These are phyloP conservation scores for Hysterangium stoloniferum DNA, from an alignment of 768 basidiomycete genomes.

Conservation along the genomic window DNA sequence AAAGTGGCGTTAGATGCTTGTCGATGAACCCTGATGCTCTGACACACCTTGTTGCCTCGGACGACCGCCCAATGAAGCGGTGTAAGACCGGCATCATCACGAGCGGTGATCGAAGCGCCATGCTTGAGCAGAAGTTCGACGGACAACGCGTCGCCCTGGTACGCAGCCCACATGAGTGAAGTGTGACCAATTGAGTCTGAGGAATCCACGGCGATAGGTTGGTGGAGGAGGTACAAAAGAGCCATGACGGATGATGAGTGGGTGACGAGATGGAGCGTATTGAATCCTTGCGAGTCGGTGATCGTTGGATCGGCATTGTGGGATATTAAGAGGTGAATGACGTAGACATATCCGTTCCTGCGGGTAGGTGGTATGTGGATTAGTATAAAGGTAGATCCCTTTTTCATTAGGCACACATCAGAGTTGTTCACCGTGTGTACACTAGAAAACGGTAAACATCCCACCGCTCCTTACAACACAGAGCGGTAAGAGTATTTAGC, in stretches of 20 bases:
- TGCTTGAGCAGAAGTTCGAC: slow-evolving; percentile 86
- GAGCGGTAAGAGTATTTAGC: too few relatives aligned
- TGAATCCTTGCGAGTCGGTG: slow-evolving; percentile 91
- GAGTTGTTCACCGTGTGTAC: too few relatives aligned
- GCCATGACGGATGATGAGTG: slow-evolving; percentile 96
- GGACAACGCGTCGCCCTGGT: slow-evolving; percentile 94
- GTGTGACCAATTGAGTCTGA: slow-evolving; percentile 75
- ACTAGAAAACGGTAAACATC: too few relatives aligned
- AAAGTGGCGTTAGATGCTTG: not conserved
- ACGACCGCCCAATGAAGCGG: slow-evolving; percentile 98
- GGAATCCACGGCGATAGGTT: slow-evolving; percentile 87
- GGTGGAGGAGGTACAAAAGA: slow-evolving; percentile 82
- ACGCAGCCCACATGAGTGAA: slow-evolving; percentile 96
- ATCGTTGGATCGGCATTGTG: slow-evolving; percentile 92
- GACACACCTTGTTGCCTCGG: slow-evolving; percentile 67
- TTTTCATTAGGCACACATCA: too few relatives aligned
- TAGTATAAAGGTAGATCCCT: too few relatives aligned
- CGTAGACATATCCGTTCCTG: slow-evolving; percentile 89
- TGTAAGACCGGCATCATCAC: slow-evolving; percentile 76
- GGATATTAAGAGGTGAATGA: slow-evolving; percentile 85
- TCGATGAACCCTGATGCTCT: not conserved
- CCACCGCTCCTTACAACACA: too few relatives aligned
- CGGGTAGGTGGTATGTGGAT: too few relatives aligned
- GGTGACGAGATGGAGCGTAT: slow-evolving; percentile 89
- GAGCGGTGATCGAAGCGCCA: slow-evolving; percentile 69